Evolutionary conservation across 768 basidiomycete genomes (phyloP).

Genomic region (Lentinula sp.): DNA sequence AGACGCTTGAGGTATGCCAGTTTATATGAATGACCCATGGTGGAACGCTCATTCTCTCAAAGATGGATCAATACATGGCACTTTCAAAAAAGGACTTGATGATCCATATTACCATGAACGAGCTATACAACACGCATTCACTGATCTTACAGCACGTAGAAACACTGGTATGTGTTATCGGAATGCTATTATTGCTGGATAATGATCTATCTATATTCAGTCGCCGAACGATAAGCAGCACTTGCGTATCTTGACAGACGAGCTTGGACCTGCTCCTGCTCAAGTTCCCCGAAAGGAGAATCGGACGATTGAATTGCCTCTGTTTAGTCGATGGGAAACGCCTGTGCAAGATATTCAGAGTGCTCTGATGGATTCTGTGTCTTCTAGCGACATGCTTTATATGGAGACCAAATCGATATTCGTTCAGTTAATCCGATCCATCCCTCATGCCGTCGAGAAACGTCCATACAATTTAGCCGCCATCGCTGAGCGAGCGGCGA

Average conservation of each 20-base stretch:
- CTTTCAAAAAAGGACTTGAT: slow-evolving; percentile 97
- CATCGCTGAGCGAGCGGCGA: slow-evolving; percentile 93
- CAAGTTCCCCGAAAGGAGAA: slow-evolving; percentile 99
- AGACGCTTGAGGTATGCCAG: slow-evolving; percentile 82
- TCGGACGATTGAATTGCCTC: slow-evolving; percentile 80
- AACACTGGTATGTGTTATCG: slow-evolving; percentile 59
- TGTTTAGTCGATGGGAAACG: slow-evolving; percentile 99
- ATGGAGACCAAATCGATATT: slow-evolving; percentile 99
- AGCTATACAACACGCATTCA: slow-evolving; percentile 98
- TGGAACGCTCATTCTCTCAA: slow-evolving; percentile 4
- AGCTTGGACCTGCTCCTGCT: slow-evolving; percentile 86
- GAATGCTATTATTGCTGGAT: background rate
- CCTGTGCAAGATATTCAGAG: slow-evolving; percentile 97
- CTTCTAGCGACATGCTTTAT: slow-evolving; percentile 97
- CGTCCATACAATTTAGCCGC: slow-evolving; percentile 83
- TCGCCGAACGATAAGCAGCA: slow-evolving; percentile 98
- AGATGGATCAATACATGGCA: slow-evolving; percentile 99
- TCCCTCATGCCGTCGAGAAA: slow-evolving; percentile 78
- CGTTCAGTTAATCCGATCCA: slow-evolving; percentile 93
- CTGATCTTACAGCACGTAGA: slow-evolving; percentile 94
- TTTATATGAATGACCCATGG: background rate
- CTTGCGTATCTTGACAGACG: slow-evolving; percentile 92
- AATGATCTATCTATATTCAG: slow-evolving; percentile 30
- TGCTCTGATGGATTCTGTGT: slow-evolving; percentile 94
- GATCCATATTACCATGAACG: slow-evolving; percentile 98